Conservation (phyloP, 805 yeast genomes). For the Saccharomycopsis guyanensis region DNA sequence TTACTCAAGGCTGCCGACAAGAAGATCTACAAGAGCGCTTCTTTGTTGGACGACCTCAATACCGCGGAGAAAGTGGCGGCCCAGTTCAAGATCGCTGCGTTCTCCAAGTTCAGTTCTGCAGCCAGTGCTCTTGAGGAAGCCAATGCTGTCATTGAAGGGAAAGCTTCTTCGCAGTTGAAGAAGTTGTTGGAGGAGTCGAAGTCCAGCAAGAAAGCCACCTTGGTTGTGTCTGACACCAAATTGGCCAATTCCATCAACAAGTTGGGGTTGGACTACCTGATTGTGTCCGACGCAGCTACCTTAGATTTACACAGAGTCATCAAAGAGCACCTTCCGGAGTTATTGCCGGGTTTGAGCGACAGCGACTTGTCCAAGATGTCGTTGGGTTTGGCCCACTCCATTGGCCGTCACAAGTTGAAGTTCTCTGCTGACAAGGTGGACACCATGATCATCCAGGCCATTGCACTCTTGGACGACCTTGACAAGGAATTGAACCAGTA, state of each 20-base stretch:
- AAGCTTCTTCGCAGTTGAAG: constrained; percentile 79
- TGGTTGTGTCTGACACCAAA: constrained; percentile 91
- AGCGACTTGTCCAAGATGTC: constrained; percentile 88
- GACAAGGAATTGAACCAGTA: constrained; percentile 97
- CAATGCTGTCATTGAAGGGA: constrained; percentile 85
- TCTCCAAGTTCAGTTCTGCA: constrained; percentile 90
- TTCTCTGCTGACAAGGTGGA: constrained; percentile 98
- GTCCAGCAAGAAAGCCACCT: constrained; percentile 74
- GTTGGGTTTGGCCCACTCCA: constrained; percentile 95
- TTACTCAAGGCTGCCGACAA: constrained; percentile 95
- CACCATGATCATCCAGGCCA: constrained; percentile 98
- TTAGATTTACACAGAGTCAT: constrained; percentile 93
- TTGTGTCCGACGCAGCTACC: constrained; percentile 92
- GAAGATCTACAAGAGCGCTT: constrained; percentile 82
- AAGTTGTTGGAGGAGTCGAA: constrained; percentile 67
- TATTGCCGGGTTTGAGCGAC: constrained; percentile 88
- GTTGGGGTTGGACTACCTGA: constrained; percentile 77
- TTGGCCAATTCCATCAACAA: constrained; percentile 95
- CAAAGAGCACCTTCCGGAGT: constrained; percentile 87
- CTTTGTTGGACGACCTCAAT: constrained; percentile 68
- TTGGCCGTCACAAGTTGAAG: constrained; percentile 96
- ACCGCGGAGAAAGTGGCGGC: constrained; percentile 78
- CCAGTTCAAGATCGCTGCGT: constrained; percentile 90
- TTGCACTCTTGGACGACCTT: constrained; percentile 90
- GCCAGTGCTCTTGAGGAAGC: constrained; percentile 96